Percentiles rank a stretch among this genome's conserved stretches.
Conservation (phyloP, 129 eudicot genomes). For the Daucus carota region DNA sequence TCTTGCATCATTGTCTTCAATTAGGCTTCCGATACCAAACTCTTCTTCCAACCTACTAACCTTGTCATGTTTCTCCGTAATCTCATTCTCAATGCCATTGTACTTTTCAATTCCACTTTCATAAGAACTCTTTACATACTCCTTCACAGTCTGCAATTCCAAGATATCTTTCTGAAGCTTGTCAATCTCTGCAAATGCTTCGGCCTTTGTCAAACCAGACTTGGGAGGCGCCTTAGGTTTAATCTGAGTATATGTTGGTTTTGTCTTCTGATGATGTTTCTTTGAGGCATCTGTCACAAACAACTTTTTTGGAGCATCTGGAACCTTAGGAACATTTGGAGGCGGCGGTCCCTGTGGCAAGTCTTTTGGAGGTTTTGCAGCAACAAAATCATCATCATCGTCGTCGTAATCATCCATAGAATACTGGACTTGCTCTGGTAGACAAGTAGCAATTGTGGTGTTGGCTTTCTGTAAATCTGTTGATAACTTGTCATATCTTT, state of each 20-base stretch:
- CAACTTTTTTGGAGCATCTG: constrained; percentile 40
- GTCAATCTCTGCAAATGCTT: constrained; percentile 65
- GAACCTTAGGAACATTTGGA: constrained; percentile 33
- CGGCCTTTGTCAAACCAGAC: constrained; percentile 52
- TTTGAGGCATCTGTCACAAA: constrained; percentile 30
- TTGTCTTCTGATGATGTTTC: constrained; percentile 26
- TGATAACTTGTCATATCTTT: constrained; percentile 71
- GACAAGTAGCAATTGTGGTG: constrained; percentile 69
- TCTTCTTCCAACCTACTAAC: constrained; percentile 67
- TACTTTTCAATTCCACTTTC: constrained; percentile 65
- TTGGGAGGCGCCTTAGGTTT: constrained; percentile 10
- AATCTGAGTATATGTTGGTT: constrained; percentile 10
- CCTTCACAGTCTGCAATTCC: constrained; percentile 72
- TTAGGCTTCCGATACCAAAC: constrained; percentile 38
- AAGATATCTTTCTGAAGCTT: constrained; percentile 75
- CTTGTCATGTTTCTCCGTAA: constrained; percentile 51
- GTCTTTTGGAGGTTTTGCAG: constrained; percentile 28
- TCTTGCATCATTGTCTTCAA: constrained; percentile 82
- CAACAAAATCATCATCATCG: constrained; percentile 46
- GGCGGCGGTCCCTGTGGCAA: constrained; percentile 13
- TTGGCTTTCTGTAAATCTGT: constrained; percentile 84
- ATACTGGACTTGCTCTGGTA: constrained; percentile 71
- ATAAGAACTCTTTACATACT: constrained; percentile 77
- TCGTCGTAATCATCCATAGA: constrained; percentile 67
- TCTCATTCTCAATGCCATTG: constrained; percentile 52